A percentile compares a stretch with the other conserved stretches of the same genome.
Evolutionary conservation across 768 basidiomycete genomes (phyloP).

Genomic region (Terana coerulea): DNA sequence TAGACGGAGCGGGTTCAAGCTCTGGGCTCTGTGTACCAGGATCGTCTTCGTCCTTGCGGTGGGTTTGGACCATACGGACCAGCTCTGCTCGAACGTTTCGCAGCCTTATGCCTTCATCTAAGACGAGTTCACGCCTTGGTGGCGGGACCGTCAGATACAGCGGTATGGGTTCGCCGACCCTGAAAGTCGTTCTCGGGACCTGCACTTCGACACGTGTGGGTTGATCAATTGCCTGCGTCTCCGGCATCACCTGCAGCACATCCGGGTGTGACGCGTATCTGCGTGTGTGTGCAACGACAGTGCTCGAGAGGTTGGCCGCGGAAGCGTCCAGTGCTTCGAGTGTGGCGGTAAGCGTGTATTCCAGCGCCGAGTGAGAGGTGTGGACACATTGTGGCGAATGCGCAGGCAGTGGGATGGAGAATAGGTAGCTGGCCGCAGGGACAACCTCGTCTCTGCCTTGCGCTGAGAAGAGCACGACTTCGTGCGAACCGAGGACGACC

Average conservation of each 20-base stretch:
- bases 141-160: conserved; percentile 80
- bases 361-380: conserved; percentile 69
- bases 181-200: conserved; percentile 68
- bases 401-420: conserved; percentile 71
- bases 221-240: conserved; percentile 50
- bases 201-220: conserved; percentile 70
- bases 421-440: conserved; percentile 57
- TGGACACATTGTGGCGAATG: conserved; percentile 85
- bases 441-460: conserved; percentile 4
- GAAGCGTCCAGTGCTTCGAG: conserved; percentile 43
- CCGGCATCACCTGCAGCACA: conserved; percentile 54
- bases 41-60: conserved; percentile 28
- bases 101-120: conserved; percentile 67
- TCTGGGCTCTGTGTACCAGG: neutral
- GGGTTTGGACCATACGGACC: conserved; percentile 59
- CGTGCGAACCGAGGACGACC: conserved; percentile 62
- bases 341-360: conserved; percentile 65
- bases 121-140: conserved; percentile 61
- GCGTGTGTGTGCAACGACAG: conserved; percentile 64
- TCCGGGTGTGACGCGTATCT: conserved; percentile 68
- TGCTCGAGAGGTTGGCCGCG: conserved; percentile 43
- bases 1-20: conserved; percentile 5
- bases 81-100: conserved; percentile 82
- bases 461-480: conserved; percentile 50
- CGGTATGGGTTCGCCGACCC: conserved; percentile 69